Percentiles rank a stretch among this genome's conserved stretches.
These are phyloP conservation scores for Stromatinia cepivora DNA, from an alignment of 2,329 filamentous ascomycete genomes.

Conservation along the genomic window DNA sequence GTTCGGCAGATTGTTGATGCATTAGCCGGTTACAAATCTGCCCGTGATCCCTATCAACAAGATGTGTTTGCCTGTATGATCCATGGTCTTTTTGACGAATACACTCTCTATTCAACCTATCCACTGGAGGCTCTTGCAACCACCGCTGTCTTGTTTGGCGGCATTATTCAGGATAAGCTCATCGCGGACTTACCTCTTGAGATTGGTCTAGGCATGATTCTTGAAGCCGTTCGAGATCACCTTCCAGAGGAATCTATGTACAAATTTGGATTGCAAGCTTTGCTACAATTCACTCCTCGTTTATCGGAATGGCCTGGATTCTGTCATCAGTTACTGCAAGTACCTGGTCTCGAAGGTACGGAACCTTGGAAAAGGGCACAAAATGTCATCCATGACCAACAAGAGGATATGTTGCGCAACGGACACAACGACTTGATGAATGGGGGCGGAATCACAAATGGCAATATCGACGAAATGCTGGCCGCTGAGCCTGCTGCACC, in stretches of 20 bases:
- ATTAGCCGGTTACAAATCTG: slow-evolving; percentile 84
- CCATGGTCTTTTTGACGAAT: slow-evolving; percentile 95
- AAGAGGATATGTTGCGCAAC: slow-evolving; percentile 58
- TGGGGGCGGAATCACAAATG: slow-evolving; percentile 64
- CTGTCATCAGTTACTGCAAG: slow-evolving; percentile 79
- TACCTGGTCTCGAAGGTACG: slow-evolving; percentile 78
- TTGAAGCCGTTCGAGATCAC: slow-evolving; percentile 92
- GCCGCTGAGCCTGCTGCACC: slow-evolving; percentile 61
- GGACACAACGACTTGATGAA: slow-evolving; percentile 46
- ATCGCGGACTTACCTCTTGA: slow-evolving; percentile 88
- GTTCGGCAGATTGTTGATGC: slow-evolving; percentile 83
- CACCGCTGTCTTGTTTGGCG: slow-evolving; percentile 93
- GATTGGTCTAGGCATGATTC: slow-evolving; percentile 93
- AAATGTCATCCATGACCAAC: slow-evolving; percentile 70
- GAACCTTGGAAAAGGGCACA: slow-evolving; percentile 82
- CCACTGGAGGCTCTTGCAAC: slow-evolving; percentile 94
- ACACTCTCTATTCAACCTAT: slow-evolving; percentile 91
- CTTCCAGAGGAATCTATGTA: slow-evolving; percentile 87
- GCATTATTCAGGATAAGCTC: slow-evolving; percentile 90
- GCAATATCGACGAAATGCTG: slow-evolving; percentile 63
- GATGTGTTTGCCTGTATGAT: slow-evolving; percentile 99
- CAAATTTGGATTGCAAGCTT: slow-evolving; percentile 93
- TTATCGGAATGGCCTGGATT: slow-evolving; percentile 95
- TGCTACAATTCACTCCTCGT: slow-evolving; percentile 82
- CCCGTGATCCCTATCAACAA: slow-evolving; percentile 79